Conservation (phyloP, 177 flowering plant species). For the Telopea speciosissima region DNA sequence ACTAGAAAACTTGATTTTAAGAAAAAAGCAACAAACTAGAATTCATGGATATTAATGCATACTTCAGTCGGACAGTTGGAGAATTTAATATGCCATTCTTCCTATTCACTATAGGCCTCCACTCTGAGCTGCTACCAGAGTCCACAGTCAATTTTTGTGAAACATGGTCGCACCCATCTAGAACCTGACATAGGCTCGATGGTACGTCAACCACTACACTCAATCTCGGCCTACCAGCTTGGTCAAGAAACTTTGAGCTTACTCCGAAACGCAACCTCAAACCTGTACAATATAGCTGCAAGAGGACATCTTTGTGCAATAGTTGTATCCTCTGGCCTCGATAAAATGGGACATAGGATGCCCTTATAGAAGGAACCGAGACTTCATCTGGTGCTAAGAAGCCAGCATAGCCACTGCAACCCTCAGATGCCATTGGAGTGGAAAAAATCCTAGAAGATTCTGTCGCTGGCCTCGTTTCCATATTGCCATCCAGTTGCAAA, state of each 20-base stretch:
- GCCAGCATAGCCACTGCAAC: conserved; percentile 26
- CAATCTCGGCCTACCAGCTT: conserved; percentile 57
- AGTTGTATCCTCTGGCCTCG: conserved; percentile 13
- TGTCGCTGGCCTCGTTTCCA: conserved; percentile 14
- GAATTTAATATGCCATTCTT: conserved; percentile 49
- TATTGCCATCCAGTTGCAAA: conserved; percentile 16
- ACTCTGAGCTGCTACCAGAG: conserved; percentile 37
- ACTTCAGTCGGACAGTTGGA: conserved; percentile 69
- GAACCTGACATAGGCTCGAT: conserved; percentile 40
- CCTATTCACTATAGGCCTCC: conserved; percentile 65
- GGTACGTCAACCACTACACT: conserved; percentile 49
- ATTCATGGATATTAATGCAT: conserved; percentile 27
- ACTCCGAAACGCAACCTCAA: conserved; percentile 26
- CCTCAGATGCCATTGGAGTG: conserved; percentile 21
- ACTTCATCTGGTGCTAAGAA: conserved; percentile 65
- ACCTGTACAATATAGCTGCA: not conserved
- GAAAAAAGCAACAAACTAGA: not conserved
- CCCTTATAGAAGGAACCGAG: conserved; percentile 44
- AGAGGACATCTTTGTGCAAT: conserved; percentile 3
- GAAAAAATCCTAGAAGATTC: conserved; percentile 23
- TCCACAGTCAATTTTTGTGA: conserved; percentile 37
- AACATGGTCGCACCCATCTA: conserved; percentile 46
- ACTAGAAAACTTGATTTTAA: too few species aligned
- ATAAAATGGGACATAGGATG: conserved; percentile 37
- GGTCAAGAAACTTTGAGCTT: conserved; percentile 43